These are phyloP conservation scores for Mollisia scopiformis DNA, from an alignment of 2,329 filamentous ascomycete genomes.

Conservation along the genomic window DNA sequence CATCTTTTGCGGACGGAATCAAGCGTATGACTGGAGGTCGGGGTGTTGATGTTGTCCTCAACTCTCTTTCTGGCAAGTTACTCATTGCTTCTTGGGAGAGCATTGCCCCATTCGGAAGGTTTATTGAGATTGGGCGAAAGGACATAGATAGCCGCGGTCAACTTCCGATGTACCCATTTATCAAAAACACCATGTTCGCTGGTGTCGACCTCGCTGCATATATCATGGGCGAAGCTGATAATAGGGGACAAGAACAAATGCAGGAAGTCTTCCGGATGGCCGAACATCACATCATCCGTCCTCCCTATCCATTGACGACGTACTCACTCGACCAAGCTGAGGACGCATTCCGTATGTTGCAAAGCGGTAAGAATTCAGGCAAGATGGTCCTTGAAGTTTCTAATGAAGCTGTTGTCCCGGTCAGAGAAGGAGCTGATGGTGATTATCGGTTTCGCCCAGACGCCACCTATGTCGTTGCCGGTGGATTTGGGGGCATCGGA, in stretches of 20 bases:
- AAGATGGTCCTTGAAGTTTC: not conserved
- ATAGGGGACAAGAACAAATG: not conserved
- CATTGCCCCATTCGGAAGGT: slow-evolving; percentile 39
- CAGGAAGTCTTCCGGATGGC: too few species aligned
- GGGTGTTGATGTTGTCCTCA: too few species aligned
- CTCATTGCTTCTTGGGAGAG: slow-evolving; percentile 35
- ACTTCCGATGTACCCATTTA: not conserved
- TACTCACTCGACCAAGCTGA: not conserved
- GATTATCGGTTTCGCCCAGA: too few species aligned
- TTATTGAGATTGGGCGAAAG: slow-evolving; percentile 42
- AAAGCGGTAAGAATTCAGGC: not conserved
- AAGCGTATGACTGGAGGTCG: slow-evolving; percentile 20
- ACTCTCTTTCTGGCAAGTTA: slow-evolving; percentile 27
- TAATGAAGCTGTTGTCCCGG: not conserved
- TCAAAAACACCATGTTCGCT: not conserved
- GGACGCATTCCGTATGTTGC: not conserved
- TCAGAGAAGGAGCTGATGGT: too few species aligned
- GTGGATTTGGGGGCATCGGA: slow-evolving; percentile 31
- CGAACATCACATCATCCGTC: too few species aligned
- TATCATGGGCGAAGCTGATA: not conserved
- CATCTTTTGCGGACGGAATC: slow-evolving; percentile 28
- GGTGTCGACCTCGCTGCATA: not conserved
- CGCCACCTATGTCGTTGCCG: slow-evolving; percentile 28
- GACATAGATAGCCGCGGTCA: slow-evolving; percentile 25
- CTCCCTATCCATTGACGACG: not conserved